A percentile compares a stretch with the other conserved stretches of the same genome.
Evolutionary conservation across 2,329 filamentous ascomycete genomes (phyloP).

Genomic region (Blastomyces percursus): DNA sequence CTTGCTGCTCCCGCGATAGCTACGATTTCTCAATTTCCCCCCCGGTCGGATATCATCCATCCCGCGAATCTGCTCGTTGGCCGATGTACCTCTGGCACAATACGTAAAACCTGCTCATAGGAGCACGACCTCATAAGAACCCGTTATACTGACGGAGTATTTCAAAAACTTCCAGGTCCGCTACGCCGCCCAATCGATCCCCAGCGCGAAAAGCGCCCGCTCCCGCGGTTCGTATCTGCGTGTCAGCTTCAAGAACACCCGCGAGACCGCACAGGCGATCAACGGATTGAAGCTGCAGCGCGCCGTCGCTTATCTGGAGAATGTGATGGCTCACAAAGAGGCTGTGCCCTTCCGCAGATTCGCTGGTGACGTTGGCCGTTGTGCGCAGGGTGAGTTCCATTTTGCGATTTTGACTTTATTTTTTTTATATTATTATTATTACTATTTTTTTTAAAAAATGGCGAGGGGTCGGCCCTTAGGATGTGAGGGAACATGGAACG

Average conservation of each 20-base stretch:
- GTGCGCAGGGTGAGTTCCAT: constrained; percentile 82
- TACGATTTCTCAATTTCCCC: background rate
- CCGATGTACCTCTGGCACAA: background rate
- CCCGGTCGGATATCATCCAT: background rate
- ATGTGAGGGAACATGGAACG: constrained; percentile 10
- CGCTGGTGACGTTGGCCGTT: constrained; percentile 87
- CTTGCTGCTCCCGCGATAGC: background rate
- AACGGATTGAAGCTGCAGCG: constrained; percentile 98
- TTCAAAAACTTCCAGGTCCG: constrained; percentile 55
- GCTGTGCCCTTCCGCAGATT: constrained; percentile 97
- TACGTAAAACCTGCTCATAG: background rate
- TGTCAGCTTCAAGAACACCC: constrained; percentile 99
- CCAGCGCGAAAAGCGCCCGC: constrained; percentile 86
- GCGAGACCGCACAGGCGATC: constrained; percentile 98
- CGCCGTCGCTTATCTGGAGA: constrained; percentile 93
- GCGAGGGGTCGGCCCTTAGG: background rate
- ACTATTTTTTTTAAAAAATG: too few relatives aligned
- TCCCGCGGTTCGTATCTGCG: constrained; percentile 97
- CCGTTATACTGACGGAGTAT: constrained; percentile 5
- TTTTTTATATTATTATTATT: too few relatives aligned
- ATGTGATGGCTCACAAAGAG: constrained; percentile 95
- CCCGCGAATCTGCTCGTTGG: background rate
- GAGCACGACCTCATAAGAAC: background rate
- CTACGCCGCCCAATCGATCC: constrained; percentile 87
- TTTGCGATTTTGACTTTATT: background rate